Evolutionary conservation across 1,284 basidiomycete species (phyloP).

Genomic region (Inonotus obliquus): DNA sequence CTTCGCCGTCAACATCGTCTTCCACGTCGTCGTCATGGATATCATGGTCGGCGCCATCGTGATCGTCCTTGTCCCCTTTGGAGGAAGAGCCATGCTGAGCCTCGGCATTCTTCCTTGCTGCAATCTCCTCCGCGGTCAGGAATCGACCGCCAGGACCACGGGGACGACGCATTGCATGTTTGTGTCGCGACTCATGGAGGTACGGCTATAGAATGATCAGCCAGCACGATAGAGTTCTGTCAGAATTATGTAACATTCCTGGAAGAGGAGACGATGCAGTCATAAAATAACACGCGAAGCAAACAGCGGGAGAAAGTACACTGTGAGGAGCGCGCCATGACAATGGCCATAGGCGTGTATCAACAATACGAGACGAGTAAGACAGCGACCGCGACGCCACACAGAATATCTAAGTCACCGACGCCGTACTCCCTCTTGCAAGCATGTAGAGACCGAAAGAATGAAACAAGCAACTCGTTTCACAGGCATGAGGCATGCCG

Average conservation of each 20-base stretch:
- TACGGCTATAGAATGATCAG: conserved; percentile 68
- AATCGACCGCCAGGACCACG: conserved; percentile 96
- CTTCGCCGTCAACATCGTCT: conserved; percentile 1
- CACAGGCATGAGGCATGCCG: no score
- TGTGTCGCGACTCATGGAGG: conserved; percentile 94
- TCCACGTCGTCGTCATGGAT: conserved; percentile 26
- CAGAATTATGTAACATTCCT: background rate
- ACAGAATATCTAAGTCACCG: no score
- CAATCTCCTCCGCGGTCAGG: conserved; percentile 92
- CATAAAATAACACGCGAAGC: no score
- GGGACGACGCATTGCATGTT: conserved; percentile 95
- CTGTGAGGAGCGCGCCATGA: no score
- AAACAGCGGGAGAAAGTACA: no score
- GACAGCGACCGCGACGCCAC: no score
- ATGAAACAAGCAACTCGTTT: no score
- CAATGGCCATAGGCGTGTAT: no score
- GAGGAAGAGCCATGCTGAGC: conserved; percentile 22
- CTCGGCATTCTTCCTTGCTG: conserved; percentile 57
- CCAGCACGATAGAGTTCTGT: background rate
- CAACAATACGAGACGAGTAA: no score
- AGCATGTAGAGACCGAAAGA: no score
- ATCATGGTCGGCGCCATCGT: conserved; percentile 29
- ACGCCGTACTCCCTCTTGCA: no score
- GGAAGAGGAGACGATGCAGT: background rate
- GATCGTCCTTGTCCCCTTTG: conserved; percentile 12